Percentiles rank a stretch among this genome's conserved stretches.
Conservation (phyloP, 495 filamentous ascomycete species). For the Aspergillus ostianus region DNA sequence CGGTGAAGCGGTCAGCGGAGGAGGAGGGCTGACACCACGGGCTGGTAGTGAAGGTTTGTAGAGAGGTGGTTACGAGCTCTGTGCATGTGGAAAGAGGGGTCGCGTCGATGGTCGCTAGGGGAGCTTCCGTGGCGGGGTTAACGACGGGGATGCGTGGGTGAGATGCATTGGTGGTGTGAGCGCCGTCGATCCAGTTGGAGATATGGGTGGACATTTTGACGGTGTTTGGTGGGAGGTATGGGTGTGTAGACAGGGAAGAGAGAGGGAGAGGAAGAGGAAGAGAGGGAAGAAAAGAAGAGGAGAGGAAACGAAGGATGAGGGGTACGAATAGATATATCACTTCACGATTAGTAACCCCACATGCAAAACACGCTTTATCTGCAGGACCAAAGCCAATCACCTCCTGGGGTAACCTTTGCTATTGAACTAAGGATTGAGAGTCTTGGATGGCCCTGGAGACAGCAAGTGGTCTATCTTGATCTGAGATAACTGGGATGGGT, state of each 20-base stretch:
- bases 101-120: constrained; percentile 45
- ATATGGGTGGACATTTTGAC: constrained; percentile 19
- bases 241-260: background rate
- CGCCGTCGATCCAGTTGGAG: constrained; percentile 31
- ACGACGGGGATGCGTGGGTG: constrained; percentile 17
- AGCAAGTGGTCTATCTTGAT: no score
- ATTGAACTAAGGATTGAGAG: no score
- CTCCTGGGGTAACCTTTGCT: no score
- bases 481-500: no score
- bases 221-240: background rate
- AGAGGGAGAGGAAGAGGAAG: background rate
- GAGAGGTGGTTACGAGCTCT: constrained; percentile 42
- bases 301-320: no score
- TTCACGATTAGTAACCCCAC: no score
- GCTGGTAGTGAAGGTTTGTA: constrained; percentile 51
- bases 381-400: no score
- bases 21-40: constrained; percentile 57
- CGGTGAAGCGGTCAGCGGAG: constrained; percentile 48
- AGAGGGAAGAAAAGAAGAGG: no score
- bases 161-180: constrained; percentile 15
- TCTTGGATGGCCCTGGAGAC: no score
- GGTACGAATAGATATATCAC: no score
- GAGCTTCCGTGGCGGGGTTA: constrained; percentile 23
- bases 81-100: constrained; percentile 50
- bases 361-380: no score